phyloP scores from a whole-genome alignment of 2,329 filamentous ascomycete species.

The Colletotrichum agaves region DNA sequence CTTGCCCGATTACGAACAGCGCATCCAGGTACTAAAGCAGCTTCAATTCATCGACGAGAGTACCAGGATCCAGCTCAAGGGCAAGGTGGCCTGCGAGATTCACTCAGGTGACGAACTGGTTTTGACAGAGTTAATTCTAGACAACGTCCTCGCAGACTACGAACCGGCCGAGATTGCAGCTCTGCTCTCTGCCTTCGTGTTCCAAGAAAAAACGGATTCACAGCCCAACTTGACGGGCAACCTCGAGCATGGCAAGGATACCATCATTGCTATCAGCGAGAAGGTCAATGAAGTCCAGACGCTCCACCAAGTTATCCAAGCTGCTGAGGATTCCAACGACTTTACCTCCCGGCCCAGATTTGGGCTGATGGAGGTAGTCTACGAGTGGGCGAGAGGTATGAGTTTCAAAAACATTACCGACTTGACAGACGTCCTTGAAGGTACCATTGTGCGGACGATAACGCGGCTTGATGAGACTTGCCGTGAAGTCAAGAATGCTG shows the following conservation, averaged over 20 bases:
- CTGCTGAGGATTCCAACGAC: conserved; percentile 90
- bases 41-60: conserved; percentile 91
- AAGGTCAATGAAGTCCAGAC: conserved; percentile 93
- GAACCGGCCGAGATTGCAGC: conserved; percentile 97
- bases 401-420: conserved; percentile 98
- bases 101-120: conserved; percentile 97
- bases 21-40: conserved; percentile 90
- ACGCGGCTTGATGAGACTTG: conserved; percentile 95
- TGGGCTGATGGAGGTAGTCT: conserved; percentile 95
- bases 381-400: conserved; percentile 98
- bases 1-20: conserved; percentile 95
- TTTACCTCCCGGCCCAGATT: conserved; percentile 90
- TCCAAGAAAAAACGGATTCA: conserved; percentile 93
- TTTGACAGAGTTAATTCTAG: conserved; percentile 92
- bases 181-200: conserved; percentile 92
- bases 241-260: conserved; percentile 83
- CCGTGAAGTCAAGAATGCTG: conserved; percentile 96
- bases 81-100: conserved; percentile 98
- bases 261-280: conserved; percentile 89
- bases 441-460: conserved; percentile 95
- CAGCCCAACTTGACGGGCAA: conserved; percentile 84
- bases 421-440: conserved; percentile 94
- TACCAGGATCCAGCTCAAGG: conserved; percentile 91
- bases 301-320: conserved; percentile 90
- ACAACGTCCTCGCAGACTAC: conserved; percentile 95